Evolutionary conservation across 2,329 filamentous ascomycete genomes (phyloP).

Genomic region (Tolypocladium pustulatum): DNA sequence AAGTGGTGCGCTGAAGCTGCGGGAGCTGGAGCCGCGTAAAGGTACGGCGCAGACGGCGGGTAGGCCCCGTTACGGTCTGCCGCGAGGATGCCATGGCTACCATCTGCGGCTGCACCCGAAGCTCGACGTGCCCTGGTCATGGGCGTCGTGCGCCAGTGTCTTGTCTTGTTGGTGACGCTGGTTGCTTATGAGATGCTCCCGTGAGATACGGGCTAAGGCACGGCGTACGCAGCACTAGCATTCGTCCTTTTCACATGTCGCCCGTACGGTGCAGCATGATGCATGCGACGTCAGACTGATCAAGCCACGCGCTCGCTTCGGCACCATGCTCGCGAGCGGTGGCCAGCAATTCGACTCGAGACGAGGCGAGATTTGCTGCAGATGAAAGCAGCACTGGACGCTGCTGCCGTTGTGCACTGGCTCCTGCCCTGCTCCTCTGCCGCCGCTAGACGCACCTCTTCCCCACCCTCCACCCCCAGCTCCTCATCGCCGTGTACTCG

Average conservation of each 20-base stretch:
- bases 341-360: no score
- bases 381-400: no score
- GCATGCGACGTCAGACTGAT: not conserved
- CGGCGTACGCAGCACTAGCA: not conserved
- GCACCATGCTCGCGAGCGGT: no score
- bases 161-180: not conserved
- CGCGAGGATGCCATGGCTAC: not conserved
- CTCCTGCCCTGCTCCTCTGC: not conserved
- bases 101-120: not conserved
- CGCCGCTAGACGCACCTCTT: constrained; percentile 1
- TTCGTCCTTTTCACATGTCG: not conserved
- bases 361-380: not conserved
- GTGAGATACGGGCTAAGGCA: not conserved
- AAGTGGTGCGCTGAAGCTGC: not conserved
- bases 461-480: not conserved
- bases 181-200: not conserved
- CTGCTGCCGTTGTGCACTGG: not conserved
- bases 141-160: not conserved
- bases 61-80: not conserved
- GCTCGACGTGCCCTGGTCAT: not conserved
- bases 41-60: not conserved
- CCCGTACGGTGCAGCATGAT: not conserved
- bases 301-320: no score
- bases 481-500: not conserved
- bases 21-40: not conserved